Base-by-base conservation (phyloP, 352 stramenopile species). In the Phytophthora ohioensis region DNA sequence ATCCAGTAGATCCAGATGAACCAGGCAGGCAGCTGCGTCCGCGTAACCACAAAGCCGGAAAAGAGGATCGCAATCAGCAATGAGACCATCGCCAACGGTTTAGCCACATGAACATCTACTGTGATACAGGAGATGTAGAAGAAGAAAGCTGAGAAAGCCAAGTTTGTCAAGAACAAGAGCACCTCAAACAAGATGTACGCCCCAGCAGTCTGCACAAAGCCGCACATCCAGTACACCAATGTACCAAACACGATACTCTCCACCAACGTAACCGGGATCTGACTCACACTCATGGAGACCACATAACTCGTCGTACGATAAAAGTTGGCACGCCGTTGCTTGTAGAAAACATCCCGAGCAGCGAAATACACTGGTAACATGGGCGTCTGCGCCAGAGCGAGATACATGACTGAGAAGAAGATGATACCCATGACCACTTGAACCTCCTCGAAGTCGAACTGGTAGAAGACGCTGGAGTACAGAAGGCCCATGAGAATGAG, bases 391-490 rank as follows among this genome's bases (percentile, higher is more conserved):
- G 87, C 78, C 12, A 96, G 61, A 31, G 79, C 78, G 13, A 91
- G 71, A 62, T 88, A 94, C 56, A 96, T 82, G 53, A 92, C 69
- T 15, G 71, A 78, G 48, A 87, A 80, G 69, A 95, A 96, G 12
- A 96, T 73, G 56, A 95, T 82, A 21, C 87, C 87, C 64, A 93
- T 80, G 5, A 92, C 70, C 11, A 80, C 51, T 39, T 84, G 73
- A 1, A 70, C 68, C 12, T 80, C 60, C n/a, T 69, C 60, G 39
- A 72, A 63, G 46, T 79, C 39, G 46, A 78, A 73, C 41, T 80
- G 71, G 59, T 79, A 82, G 56, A 82, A 85, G 10, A 82, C 62
- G 27, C 64, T 75, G 1, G 63, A 60, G 59, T 82, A 79, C 2
- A 84, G 53, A 13, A 84, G 58, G 2, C 69, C 78, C 72, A 81